Conservation (phyloP, 768 basidiomycete species). For the Leccinum broughii region DNA sequence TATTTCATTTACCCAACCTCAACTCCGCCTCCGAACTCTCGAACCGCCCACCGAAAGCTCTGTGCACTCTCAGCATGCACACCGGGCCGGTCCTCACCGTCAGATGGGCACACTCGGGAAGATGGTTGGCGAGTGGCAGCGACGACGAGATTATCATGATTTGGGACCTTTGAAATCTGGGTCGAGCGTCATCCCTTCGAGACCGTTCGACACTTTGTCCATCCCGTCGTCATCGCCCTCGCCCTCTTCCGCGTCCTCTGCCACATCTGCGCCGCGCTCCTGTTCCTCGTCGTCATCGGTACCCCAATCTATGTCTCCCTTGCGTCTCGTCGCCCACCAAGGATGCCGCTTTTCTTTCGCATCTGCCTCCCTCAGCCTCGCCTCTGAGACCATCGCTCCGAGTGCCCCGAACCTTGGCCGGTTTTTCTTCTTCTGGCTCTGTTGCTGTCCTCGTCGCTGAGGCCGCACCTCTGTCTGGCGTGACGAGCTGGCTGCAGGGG, state of each 20-base stretch:
- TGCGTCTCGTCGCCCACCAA: slow-evolving; percentile 50
- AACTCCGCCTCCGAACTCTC: slow-evolving; percentile 64
- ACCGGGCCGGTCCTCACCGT: slow-evolving; percentile 91
- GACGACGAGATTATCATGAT: slow-evolving; percentile 96
- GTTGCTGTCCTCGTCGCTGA: slow-evolving; percentile 18
- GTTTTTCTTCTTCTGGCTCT: slow-evolving; percentile 20
- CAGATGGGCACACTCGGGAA: slow-evolving; percentile 90
- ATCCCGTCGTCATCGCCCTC: slow-evolving; percentile 23
- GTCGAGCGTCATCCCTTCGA: slow-evolving; percentile 66
- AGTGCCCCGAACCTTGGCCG: slow-evolving; percentile 45
- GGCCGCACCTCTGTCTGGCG: slow-evolving; percentile 27
- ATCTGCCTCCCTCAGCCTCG: slow-evolving; percentile 40
- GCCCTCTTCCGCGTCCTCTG: slow-evolving; percentile 14
- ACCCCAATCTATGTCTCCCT: slow-evolving; percentile 67
- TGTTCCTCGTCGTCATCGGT: slow-evolving; percentile 37
- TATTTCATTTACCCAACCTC: slow-evolving; percentile 33
- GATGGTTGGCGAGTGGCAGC: slow-evolving; percentile 94
- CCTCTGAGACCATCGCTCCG: slow-evolving; percentile 58
- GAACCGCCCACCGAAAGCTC: slow-evolving; percentile 75
- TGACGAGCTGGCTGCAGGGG: slow-evolving; percentile 20
- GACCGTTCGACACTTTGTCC: slow-evolving; percentile 30
- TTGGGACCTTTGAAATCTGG: slow-evolving; percentile 79
- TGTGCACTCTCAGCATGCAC: slow-evolving; percentile 92
- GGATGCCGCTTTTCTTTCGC: slow-evolving; percentile 36
- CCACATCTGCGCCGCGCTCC: neutral